Evolutionary conservation across 371 early-diverging fungal genomes (phyloP).

Genomic region (Haplosporangium sp.): DNA sequence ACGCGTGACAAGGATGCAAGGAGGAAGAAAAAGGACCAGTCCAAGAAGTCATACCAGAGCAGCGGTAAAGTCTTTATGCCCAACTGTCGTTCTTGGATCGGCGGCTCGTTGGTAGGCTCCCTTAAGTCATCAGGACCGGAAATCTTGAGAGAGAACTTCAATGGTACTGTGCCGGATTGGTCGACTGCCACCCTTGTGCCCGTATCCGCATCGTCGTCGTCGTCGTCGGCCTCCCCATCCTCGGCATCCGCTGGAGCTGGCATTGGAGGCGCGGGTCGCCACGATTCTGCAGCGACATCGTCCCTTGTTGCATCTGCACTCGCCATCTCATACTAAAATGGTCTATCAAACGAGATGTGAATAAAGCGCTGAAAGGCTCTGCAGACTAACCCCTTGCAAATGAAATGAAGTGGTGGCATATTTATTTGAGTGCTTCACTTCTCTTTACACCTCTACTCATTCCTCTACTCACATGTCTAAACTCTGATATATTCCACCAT

Average conservation of each 20-base stretch:
- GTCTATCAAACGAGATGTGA: too few relatives aligned
- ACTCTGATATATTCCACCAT: too few relatives aligned
- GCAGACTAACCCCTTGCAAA: too few relatives aligned
- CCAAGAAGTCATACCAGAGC: slow-evolving; percentile 52
- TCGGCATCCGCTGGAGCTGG: background rate
- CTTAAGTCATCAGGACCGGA: slow-evolving; percentile 78
- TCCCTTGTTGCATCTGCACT: slow-evolving; percentile 29
- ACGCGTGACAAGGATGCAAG: slow-evolving; percentile 30
- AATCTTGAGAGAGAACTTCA: slow-evolving; percentile 68
- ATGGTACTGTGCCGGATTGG: slow-evolving; percentile 77
- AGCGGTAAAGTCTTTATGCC: slow-evolving; percentile 73
- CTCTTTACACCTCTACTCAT: too few relatives aligned
- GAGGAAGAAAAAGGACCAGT: slow-evolving; percentile 22
- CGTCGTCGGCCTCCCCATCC: background rate
- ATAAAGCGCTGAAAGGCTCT: too few relatives aligned
- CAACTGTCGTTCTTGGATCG: slow-evolving; percentile 81
- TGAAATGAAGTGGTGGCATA: too few relatives aligned
- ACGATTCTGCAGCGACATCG: slow-evolving; percentile 21
- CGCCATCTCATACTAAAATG: slow-evolving; percentile 26
- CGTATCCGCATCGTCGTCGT: too few relatives aligned
- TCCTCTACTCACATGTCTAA: too few relatives aligned
- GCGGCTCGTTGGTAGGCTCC: slow-evolving; percentile 80
- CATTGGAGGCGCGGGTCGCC: background rate
- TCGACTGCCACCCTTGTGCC: slow-evolving; percentile 48
- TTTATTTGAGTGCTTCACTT: too few relatives aligned